Evolutionary conservation across 257 asterid genomes (phyloP).

Genomic region (Solanum peruvianum): DNA sequence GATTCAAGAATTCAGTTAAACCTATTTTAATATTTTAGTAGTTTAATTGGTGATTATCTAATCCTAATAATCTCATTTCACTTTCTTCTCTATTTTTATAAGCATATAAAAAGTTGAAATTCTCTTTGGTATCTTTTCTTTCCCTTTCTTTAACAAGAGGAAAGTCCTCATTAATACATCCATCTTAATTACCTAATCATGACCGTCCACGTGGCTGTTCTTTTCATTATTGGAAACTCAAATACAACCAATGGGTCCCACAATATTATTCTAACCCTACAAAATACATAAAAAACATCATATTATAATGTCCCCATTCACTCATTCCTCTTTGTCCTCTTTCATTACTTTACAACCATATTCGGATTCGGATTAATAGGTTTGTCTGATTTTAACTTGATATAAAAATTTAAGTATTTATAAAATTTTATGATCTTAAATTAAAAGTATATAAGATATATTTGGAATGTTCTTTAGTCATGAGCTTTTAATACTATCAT

Average conservation of each 20-base stretch:
- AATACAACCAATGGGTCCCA: constrained; percentile 9
- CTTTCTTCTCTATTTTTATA: background rate
- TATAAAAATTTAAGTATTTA: background rate
- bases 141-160: background rate
- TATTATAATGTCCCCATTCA: background rate
- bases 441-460: background rate
- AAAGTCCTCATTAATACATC: background rate
- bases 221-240: constrained; percentile 6
- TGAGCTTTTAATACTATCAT: background rate
- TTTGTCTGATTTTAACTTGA: background rate
- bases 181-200: constrained; percentile 16
- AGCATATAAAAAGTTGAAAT: background rate
- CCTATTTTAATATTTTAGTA: background rate
- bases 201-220: constrained; percentile 18
- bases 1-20: background rate
- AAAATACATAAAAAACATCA: background rate
- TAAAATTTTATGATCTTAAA: background rate
- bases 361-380: background rate
- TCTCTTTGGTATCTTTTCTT: background rate
- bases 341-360: background rate
- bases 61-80: background rate
- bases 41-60: background rate
- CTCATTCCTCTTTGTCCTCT: background rate
- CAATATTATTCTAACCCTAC: background rate
- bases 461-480: background rate